phyloP scores from a whole-genome alignment of 495 filamentous ascomycete genomes.

The Cetradonia linearis region DNA sequence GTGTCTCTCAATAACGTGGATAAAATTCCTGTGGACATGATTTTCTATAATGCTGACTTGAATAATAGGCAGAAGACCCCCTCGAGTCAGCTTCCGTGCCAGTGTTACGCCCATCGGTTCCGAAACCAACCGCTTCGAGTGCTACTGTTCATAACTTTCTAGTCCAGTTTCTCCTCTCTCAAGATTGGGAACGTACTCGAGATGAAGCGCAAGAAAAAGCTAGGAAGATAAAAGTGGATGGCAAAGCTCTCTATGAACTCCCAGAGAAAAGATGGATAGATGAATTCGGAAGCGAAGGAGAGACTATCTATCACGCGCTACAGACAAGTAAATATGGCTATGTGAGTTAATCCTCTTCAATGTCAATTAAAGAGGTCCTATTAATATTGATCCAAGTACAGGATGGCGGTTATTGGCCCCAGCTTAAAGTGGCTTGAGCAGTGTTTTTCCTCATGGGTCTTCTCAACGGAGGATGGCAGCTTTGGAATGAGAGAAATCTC shows the following conservation, averaged over 20 bases:
- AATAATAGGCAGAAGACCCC: too few species aligned
- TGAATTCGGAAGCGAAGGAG: not conserved
- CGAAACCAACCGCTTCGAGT: too few species aligned
- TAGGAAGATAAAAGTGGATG: not conserved
- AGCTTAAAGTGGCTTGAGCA: slow-evolving; percentile 7
- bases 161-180: slow-evolving; percentile 1
- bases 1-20: too few species aligned
- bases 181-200: not conserved
- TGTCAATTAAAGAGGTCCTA: not conserved
- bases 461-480: not conserved
- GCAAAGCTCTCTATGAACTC: not conserved
- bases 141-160: not conserved
- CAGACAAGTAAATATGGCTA: not conserved
- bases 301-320: not conserved
- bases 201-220: slow-evolving; percentile 1
- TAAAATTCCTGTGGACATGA: too few species aligned
- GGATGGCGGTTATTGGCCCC: slow-evolving; percentile 2
- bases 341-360: not conserved
- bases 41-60: too few species aligned
- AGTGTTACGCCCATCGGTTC: too few species aligned
- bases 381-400: not conserved
- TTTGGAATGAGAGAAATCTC: slow-evolving; percentile 1
- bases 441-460: not conserved
- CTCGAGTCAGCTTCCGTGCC: too few species aligned
- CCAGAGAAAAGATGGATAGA: not conserved